phyloP scores from a whole-genome alignment of 73 alveolate genomes.

The Paramecium octaurelia region DNA sequence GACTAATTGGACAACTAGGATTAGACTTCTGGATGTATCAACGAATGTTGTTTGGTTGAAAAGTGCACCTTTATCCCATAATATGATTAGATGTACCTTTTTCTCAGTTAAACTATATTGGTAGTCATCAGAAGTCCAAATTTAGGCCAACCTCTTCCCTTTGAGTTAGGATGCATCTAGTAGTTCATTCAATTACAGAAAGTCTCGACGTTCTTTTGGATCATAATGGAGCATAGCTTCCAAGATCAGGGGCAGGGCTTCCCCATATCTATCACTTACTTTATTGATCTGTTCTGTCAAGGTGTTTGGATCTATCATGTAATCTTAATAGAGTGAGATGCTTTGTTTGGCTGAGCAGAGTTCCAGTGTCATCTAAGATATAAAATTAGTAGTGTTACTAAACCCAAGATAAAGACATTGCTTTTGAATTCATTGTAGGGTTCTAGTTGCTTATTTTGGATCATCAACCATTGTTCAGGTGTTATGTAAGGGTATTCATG shows the following conservation, averaged over 20 bases:
- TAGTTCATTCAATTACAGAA: conserved; percentile 9
- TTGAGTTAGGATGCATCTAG: neutral
- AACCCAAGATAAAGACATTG: conserved; percentile 11
- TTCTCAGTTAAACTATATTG: neutral
- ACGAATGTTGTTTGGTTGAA: conserved; percentile 7
- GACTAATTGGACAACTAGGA: conserved; percentile 39
- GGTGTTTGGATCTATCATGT: neutral
- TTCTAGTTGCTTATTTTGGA: neutral
- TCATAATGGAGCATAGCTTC: neutral
- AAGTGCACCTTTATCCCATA: neutral
- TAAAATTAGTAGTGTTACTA: neutral
- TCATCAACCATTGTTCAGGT: conserved; percentile 20
- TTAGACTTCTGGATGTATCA: conserved; percentile 15
- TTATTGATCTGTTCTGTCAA: neutral
- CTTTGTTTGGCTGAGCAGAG: neutral
- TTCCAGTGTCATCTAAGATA: neutral
- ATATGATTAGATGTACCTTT: neutral
- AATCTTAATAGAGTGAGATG: neutral
- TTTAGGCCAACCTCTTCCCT: neutral
- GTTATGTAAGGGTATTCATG: neutral
- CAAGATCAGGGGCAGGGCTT: neutral
- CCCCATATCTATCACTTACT: neutral
- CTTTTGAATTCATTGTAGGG: conserved; percentile 17
- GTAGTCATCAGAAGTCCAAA: conserved; percentile 19
- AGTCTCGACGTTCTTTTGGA: neutral